phyloP scores from a whole-genome alignment of 495 filamentous ascomycete species.

The Penicillium goetzii region DNA sequence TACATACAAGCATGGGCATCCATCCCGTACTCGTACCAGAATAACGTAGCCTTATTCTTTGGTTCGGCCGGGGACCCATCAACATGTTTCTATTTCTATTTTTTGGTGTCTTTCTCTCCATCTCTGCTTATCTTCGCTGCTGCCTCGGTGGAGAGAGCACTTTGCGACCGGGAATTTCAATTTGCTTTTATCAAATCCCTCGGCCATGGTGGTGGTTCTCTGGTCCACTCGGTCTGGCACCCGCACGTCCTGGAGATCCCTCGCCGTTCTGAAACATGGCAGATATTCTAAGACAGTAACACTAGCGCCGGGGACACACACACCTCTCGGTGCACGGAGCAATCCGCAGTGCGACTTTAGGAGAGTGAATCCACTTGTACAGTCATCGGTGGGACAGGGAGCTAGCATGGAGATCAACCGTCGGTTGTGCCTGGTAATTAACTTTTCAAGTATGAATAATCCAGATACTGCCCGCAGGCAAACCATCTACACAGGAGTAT shows the following conservation, averaged over 20 bases:
- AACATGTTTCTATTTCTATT: background rate
- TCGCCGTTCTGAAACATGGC: constrained; percentile 36
- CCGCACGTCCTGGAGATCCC: constrained; percentile 10
- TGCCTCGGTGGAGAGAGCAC: background rate
- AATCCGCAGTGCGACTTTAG: constrained; percentile 16
- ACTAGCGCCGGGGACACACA: constrained; percentile 24
- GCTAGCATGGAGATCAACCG: background rate
- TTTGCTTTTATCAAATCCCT: constrained; percentile 5
- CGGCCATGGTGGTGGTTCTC: background rate
- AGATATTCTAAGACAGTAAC: constrained; percentile 23
- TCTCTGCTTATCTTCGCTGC: background rate
- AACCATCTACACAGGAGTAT: no score
- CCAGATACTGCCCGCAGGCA: no score
- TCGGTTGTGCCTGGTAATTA: background rate
- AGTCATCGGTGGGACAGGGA: background rate
- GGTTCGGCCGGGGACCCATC: background rate
- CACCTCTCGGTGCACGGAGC: constrained; percentile 14
- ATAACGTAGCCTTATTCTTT: background rate
- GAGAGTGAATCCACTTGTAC: background rate
- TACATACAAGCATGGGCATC: background rate
- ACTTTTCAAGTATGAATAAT: background rate
- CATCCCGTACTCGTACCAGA: background rate
- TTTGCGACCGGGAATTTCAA: background rate
- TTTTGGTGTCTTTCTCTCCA: background rate
- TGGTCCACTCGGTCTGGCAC: constrained; percentile 1